Evolutionary conservation across 2,329 filamentous ascomycete genomes (phyloP).

Genomic region (Alternaria alternata): DNA sequence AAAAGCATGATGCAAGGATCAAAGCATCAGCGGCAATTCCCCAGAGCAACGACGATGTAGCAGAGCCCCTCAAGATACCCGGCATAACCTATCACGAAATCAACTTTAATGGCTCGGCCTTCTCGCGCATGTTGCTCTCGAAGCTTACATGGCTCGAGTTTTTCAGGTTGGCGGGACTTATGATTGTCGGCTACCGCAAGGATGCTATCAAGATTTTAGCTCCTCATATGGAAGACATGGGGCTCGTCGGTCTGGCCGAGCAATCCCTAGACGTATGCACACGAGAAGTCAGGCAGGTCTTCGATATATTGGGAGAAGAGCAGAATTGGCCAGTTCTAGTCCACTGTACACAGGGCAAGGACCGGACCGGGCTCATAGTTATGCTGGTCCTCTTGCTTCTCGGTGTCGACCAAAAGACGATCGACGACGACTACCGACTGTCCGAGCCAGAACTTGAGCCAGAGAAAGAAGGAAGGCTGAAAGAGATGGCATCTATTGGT

Average conservation of each 20-base stretch:
- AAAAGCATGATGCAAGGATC: slow-evolving; percentile 64
- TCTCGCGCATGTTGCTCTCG: slow-evolving; percentile 72
- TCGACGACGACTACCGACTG: slow-evolving; percentile 75
- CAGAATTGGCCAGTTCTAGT: slow-evolving; percentile 70
- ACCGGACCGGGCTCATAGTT: slow-evolving; percentile 78
- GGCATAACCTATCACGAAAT: slow-evolving; percentile 71
- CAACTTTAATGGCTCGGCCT: slow-evolving; percentile 76
- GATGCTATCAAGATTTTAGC: slow-evolving; percentile 75
- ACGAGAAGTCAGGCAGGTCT: slow-evolving; percentile 65
- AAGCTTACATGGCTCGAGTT: slow-evolving; percentile 73
- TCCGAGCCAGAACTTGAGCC: slow-evolving; percentile 68
- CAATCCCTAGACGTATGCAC: slow-evolving; percentile 75
- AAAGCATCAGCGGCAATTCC: slow-evolving; percentile 54
- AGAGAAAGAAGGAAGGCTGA: slow-evolving; percentile 69
- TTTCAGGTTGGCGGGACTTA: slow-evolving; percentile 69
- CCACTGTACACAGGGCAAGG: slow-evolving; percentile 91
- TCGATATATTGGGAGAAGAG: slow-evolving; percentile 59
- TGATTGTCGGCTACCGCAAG: slow-evolving; percentile 71
- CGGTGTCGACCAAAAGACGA: slow-evolving; percentile 63
- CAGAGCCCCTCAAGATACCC: slow-evolving; percentile 68
- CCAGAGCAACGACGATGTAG: slow-evolving; percentile 60
- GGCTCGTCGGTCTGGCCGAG: slow-evolving; percentile 73
- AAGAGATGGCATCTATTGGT: slow-evolving; percentile 75
- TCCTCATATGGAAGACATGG: slow-evolving; percentile 73
- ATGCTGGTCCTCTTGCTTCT: slow-evolving; percentile 73